These are phyloP conservation scores for Bassia scoparia DNA, from an alignment of 148 eudicot genomes.

Conservation along the genomic window DNA sequence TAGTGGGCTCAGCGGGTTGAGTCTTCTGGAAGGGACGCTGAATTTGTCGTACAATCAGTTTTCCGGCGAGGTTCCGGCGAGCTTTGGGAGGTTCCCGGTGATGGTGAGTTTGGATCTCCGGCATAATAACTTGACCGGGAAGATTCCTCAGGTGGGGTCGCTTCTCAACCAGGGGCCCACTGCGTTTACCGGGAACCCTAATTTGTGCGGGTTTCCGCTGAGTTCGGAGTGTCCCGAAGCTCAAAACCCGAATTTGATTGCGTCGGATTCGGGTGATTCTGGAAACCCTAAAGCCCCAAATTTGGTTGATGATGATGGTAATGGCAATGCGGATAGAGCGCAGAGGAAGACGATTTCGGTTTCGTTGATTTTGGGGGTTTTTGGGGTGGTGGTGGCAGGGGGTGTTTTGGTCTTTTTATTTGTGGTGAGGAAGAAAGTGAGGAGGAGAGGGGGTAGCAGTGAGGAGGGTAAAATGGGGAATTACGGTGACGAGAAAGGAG, in stretches of 20 bases:
- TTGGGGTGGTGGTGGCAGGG: slow-evolving; percentile 42
- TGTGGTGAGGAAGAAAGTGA: slow-evolving; percentile 48
- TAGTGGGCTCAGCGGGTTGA: slow-evolving; percentile 40
- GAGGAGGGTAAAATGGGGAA: slow-evolving; percentile 48
- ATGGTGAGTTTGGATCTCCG: slow-evolving; percentile 72
- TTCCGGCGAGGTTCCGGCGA: slow-evolving; percentile 65
- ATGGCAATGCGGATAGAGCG: neutral
- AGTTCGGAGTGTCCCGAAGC: slow-evolving; percentile 46
- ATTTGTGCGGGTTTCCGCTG: slow-evolving; percentile 83
- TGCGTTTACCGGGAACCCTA: slow-evolving; percentile 79
- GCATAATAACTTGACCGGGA: slow-evolving; percentile 71
- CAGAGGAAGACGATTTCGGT: slow-evolving; percentile 38
- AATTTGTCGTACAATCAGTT: slow-evolving; percentile 65
- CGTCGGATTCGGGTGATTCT: slow-evolving; percentile 37
- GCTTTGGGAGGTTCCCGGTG: slow-evolving; percentile 69
- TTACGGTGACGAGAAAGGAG: slow-evolving; percentile 35
- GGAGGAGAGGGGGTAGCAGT: neutral
- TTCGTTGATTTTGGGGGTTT: slow-evolving; percentile 40
- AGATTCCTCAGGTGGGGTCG: slow-evolving; percentile 75
- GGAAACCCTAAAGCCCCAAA: slow-evolving; percentile 26
- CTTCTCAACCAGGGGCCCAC: slow-evolving; percentile 90
- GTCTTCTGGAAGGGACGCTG: slow-evolving; percentile 53
- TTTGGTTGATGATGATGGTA: slow-evolving; percentile 16
- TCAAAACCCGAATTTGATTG: slow-evolving; percentile 47
- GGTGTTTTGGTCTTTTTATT: slow-evolving; percentile 44